Evolutionary conservation across 2,329 filamentous ascomycete genomes (phyloP).

Genomic region (Arthrobotrys musiformis): DNA sequence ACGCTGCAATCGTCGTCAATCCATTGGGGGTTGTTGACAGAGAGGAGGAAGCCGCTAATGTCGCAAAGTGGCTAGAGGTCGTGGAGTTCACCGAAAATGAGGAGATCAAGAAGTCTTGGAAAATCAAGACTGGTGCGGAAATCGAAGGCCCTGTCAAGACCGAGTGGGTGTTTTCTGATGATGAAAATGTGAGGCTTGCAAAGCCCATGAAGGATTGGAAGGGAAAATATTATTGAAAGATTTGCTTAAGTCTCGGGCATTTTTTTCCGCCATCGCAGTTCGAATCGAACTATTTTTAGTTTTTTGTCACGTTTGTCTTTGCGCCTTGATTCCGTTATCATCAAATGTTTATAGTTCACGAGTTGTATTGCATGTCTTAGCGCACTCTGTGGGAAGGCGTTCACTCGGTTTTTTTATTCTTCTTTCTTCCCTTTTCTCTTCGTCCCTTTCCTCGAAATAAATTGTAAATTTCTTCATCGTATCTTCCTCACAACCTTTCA

Average conservation of each 20-base stretch:
- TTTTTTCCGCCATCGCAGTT: neutral
- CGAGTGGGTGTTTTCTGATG: constrained; percentile 6
- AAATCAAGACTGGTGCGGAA: constrained; percentile 22
- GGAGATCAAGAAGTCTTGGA: constrained; percentile 38
- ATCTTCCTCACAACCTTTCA: no score
- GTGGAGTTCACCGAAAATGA: constrained; percentile 36
- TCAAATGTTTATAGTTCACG: no score
- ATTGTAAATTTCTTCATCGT: no score
- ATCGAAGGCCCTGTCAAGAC: neutral
- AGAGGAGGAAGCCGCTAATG: constrained; percentile 31
- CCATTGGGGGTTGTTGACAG: neutral
- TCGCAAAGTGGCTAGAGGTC: constrained; percentile 33
- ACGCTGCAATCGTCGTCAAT: constrained; percentile 21
- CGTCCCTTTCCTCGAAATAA: neutral
- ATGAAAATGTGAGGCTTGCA: constrained; percentile 24
- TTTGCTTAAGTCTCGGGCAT: neutral
- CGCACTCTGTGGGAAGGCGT: neutral
- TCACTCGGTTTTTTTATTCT: neutral
- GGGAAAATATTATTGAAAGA: constrained; percentile 19
- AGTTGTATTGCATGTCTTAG: constrained; percentile 2
- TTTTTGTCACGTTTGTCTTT: no score
- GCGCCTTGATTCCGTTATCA: no score
- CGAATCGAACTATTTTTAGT: neutral
- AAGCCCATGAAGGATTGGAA: constrained; percentile 52
- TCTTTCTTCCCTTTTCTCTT: neutral